A percentile compares a stretch with the other conserved stretches of the same genome.
Conservation (phyloP, 108 stramenopile species). For the Cylindrotheca fusiformis region DNA sequence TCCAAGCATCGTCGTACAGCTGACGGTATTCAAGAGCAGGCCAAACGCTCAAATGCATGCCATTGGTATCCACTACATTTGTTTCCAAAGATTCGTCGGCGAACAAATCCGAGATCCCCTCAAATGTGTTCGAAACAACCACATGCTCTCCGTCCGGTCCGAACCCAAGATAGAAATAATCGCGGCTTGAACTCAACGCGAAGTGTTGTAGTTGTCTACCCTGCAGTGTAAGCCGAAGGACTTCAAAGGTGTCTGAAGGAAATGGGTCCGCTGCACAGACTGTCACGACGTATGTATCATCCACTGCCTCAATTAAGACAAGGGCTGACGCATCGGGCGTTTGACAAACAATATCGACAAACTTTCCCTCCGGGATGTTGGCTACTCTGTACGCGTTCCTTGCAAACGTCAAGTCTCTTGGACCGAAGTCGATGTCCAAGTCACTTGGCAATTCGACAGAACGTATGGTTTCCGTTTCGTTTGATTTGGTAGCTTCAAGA, state of each 20-base stretch:
- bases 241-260: constrained; percentile 47
- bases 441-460: constrained; percentile 30
- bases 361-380: constrained; percentile 47
- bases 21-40: constrained; percentile 65
- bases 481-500: neutral
- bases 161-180: constrained; percentile 35
- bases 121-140: constrained; percentile 28
- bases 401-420: constrained; percentile 39
- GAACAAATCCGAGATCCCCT: constrained; percentile 20
- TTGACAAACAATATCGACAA: constrained; percentile 46
- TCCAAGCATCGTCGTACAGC: constrained; percentile 73
- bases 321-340: constrained; percentile 46
- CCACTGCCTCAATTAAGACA: constrained; percentile 19
- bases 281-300: constrained; percentile 9
- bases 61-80: constrained; percentile 37
- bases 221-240: constrained; percentile 7
- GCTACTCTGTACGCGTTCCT: constrained; percentile 55
- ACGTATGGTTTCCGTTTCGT: neutral
- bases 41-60: constrained; percentile 53
- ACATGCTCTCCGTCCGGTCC: constrained; percentile 23
- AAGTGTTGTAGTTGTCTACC: constrained; percentile 4
- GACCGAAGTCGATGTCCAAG: constrained; percentile 50
- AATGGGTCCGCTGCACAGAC: constrained; percentile 36
- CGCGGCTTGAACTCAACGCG: constrained; percentile 35
- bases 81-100: constrained; percentile 19